Base-by-base conservation (phyloP, 2,329 filamentous ascomycete species). In the Triangularia setosa region DNA sequence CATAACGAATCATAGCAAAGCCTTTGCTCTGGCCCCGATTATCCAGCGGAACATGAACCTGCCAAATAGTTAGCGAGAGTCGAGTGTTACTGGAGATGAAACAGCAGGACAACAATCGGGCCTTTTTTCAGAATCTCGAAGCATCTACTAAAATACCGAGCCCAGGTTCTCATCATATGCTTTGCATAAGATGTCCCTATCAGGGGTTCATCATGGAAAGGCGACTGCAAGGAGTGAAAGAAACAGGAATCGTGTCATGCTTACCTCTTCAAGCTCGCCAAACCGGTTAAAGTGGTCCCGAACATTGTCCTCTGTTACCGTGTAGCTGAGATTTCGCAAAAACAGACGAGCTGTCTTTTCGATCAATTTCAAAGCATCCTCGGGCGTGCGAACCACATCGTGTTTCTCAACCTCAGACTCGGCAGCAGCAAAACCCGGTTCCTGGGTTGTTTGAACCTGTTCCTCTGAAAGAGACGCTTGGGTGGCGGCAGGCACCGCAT, bases 61-160 rank as follows among this genome's bases (percentile, higher is more conserved):
- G 77, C 66, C 68, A 69, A 73, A 68, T 72, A 71, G 70, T 85
- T 76, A 85, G 82, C 75, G 72, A 65, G 44, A 66, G 60, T 65
- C 61, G 56, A 35, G 24, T 61, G n/a, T 16, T 65, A 53, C 25
- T 56, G 33, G 55, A 58, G 59, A 24, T 54, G 57, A 58, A 60
- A 68, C 69, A 68, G 67, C 60, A 68, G 70, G 71, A 72, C 67
- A 65, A 63, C 66, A 71, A 65, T 70, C 59, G 64, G 66, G 64
- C 67, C 69, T 70, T 67, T 66, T 68, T 79, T 93, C 90, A 95
- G 92, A 85, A 82, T 83, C 79, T 90, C 92, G 88, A 93, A 90
- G 92, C 91, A 97, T 98, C 94, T 99, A 99, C 95, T 97, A 99
- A 97, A 96, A 97, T 95, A 90, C 86, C 92, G 89, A 93, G 89